Evolutionary conservation across 1,139 yeast genomes (phyloP).

Genomic region (Saccharomyces hybrid): DNA sequence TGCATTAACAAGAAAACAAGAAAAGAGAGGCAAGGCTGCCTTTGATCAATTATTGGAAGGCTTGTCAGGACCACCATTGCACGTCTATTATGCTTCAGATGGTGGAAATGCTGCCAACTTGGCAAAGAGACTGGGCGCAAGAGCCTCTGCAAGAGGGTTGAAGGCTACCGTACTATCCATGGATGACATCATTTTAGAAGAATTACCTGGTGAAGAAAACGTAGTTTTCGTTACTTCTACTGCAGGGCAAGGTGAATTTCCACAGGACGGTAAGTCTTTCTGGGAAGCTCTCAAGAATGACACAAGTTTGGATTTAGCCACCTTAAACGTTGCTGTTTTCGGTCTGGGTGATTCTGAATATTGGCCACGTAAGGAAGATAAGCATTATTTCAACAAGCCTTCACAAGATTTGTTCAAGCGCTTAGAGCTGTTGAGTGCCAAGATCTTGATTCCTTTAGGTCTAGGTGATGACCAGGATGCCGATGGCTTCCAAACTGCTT

Average conservation of each 20-base stretch:
- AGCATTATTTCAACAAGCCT: slow-evolving; percentile 92
- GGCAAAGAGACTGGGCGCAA: slow-evolving; percentile 73
- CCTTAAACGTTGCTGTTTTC: slow-evolving; percentile 65
- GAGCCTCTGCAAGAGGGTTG: slow-evolving; percentile 81
- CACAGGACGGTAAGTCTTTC: slow-evolving; percentile 84
- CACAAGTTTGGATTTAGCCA: slow-evolving; percentile 64
- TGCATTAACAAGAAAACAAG: slow-evolving; percentile 53
- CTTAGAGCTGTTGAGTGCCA: slow-evolving; percentile 63
- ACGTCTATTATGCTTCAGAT: slow-evolving; percentile 87
- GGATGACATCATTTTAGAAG: slow-evolving; percentile 81
- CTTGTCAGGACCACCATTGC: slow-evolving; percentile 85
- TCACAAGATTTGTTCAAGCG: slow-evolving; percentile 62
- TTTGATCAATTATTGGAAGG: slow-evolving; percentile 73
- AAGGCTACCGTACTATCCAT: slow-evolving; percentile 69
- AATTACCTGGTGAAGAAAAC: slow-evolving; percentile 72
- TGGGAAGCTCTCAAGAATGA: slow-evolving; percentile 78
- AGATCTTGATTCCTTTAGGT: slow-evolving; percentile 65
- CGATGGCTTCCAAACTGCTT: slow-evolving; percentile 88
- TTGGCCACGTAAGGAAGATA: slow-evolving; percentile 97
- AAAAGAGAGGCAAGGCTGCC: slow-evolving; percentile 66
- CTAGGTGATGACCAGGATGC: slow-evolving; percentile 97
- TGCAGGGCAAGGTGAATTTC: slow-evolving; percentile 97
- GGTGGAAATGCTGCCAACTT: slow-evolving; percentile 88
- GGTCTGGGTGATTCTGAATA: slow-evolving; percentile 92
- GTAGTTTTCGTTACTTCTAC: slow-evolving; percentile 79